These are phyloP conservation scores for Aspergillus nomiae DNA, from an alignment of 2,329 filamentous ascomycete genomes.

Conservation along the genomic window DNA sequence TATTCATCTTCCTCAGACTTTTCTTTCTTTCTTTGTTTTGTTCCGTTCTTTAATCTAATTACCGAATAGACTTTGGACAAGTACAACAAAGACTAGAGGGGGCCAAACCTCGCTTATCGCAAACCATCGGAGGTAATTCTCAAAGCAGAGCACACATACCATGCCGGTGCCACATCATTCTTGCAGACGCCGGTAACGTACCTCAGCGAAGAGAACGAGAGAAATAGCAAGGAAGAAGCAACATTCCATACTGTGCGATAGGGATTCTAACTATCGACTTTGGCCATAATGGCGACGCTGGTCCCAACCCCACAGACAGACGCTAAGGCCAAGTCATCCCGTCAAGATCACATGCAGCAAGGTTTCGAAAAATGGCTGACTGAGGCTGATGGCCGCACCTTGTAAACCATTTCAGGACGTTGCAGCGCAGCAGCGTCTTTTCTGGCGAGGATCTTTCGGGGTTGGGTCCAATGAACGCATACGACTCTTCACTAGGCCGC, in stretches of 20 bases:
- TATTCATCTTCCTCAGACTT: neutral
- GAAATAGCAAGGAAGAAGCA: neutral
- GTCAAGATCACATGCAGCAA: slow-evolving; percentile 2
- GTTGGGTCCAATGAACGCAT: neutral
- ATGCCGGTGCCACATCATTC: neutral
- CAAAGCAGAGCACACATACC: neutral
- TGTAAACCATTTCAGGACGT: neutral
- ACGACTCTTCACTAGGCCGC: neutral
- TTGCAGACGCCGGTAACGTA: neutral
- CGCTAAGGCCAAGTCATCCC: neutral
- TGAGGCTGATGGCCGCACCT: neutral
- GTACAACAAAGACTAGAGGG: neutral
- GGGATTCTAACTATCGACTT: neutral
- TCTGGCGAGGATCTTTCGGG: neutral
- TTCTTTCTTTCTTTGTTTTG: neutral
- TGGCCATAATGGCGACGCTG: neutral
- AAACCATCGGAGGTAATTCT: neutral
- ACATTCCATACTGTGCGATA: neutral
- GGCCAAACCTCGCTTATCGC: neutral
- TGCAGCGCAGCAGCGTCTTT: neutral
- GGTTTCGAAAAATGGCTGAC: neutral
- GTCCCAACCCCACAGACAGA: neutral
- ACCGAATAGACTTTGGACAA: neutral
- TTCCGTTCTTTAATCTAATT: neutral
- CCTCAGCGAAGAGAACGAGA: neutral